A percentile compares a stretch with the other conserved stretches of the same genome.
phyloP scores from a whole-genome alignment of 2,329 filamentous ascomycete genomes.

The Xylaria digitata region DNA sequence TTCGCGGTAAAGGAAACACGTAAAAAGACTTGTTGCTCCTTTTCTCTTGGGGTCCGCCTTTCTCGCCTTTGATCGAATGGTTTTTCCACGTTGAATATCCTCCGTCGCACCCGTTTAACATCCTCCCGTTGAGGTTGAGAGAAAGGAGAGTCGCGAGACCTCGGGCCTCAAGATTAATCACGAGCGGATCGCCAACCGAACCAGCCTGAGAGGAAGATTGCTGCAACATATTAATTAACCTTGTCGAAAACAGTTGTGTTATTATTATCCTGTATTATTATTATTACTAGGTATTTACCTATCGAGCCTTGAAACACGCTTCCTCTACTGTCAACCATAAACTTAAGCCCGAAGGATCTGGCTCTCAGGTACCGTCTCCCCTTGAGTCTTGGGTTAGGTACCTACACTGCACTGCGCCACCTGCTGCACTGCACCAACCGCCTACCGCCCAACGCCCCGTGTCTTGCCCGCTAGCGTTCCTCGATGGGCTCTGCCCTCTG shows the following conservation, averaged over 20 bases:
- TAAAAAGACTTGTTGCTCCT: constrained; percentile 18
- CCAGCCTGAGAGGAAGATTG: not conserved
- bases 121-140: not conserved
- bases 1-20: constrained; percentile 14
- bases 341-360: constrained; percentile 6
- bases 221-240: constrained; percentile 15
- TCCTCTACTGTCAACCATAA: constrained; percentile 4
- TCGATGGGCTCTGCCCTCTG: constrained; percentile 6
- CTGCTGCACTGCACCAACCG: not conserved
- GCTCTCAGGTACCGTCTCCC: not conserved
- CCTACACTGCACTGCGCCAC: not conserved
- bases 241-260: not conserved
- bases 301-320: constrained; percentile 17
- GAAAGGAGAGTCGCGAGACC: not conserved
- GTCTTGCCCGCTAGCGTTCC: constrained; percentile 7
- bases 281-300: constrained; percentile 1
- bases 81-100: not conserved
- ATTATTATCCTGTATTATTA: not conserved
- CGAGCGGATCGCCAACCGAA: constrained; percentile 5
- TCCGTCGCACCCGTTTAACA: not conserved
- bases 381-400: not conserved
- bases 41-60: constrained; percentile 6
- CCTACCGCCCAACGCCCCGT: not conserved
- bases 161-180: not conserved
- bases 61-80: not conserved